phyloP scores from a whole-genome alignment of 306 rosid genomes.

The Casuarina equisetifolia region DNA sequence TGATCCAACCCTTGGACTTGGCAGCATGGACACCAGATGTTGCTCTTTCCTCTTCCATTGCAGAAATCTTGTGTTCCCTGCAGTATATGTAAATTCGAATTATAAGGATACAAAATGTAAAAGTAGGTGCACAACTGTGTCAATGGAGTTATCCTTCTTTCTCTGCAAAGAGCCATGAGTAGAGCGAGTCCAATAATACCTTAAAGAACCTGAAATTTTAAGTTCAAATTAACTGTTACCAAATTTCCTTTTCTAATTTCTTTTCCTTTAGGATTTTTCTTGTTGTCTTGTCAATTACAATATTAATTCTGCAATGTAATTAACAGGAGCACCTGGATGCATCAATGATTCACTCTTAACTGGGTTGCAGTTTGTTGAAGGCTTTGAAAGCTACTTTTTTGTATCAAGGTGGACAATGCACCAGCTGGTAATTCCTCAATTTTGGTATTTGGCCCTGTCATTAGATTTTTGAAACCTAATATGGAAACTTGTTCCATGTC shows the following conservation, averaged over 20 bases:
- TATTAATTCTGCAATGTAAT: slow-evolving; percentile 30
- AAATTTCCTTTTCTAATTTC: slow-evolving; percentile 14
- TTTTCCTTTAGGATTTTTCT: background rate
- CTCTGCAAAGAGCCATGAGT: background rate
- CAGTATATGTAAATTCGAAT: background rate
- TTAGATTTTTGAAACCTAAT: slow-evolving; percentile 25
- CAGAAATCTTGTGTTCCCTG: background rate
- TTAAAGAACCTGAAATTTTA: background rate
- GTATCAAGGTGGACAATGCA: slow-evolving; percentile 95
- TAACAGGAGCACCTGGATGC: slow-evolving; percentile 97
- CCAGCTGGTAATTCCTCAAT: slow-evolving; percentile 74
- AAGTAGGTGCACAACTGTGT: background rate
- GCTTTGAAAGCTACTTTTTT: slow-evolving; percentile 73
- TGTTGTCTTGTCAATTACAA: slow-evolving; percentile 25
- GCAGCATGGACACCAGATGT: background rate
- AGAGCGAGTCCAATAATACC: background rate
- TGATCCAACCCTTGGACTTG: background rate
- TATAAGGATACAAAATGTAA: background rate
- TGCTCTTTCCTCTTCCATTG: background rate
- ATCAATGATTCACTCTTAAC: slow-evolving; percentile 83
- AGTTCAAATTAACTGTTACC: background rate
- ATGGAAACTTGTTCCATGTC: slow-evolving; percentile 1
- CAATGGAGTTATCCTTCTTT: background rate
- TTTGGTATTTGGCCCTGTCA: slow-evolving; percentile 22
- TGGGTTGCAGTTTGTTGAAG: slow-evolving; percentile 90